Evolutionary conservation across 768 basidiomycete species (phyloP).

Genomic region (Russula brevipes): DNA sequence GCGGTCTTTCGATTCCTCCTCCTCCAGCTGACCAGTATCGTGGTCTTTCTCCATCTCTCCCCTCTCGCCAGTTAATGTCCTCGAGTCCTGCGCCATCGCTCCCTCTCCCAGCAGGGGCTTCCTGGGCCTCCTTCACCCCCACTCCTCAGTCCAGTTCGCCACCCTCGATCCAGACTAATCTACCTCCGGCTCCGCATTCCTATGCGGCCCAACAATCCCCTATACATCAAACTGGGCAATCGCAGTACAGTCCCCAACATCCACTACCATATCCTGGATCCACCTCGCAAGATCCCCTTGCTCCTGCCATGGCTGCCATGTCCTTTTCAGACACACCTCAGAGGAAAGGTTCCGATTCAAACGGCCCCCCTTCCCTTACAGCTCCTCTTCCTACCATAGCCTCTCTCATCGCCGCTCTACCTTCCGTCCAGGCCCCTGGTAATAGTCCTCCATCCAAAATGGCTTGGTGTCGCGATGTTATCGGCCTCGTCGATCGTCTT

Average conservation of each 20-base stretch:
- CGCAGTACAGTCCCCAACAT: neutral
- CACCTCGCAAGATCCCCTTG: slow-evolving; percentile 13
- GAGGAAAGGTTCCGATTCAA: slow-evolving; percentile 22
- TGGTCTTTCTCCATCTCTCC: slow-evolving; percentile 27
- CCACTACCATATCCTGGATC: slow-evolving; percentile 1
- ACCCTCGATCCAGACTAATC: slow-evolving; percentile 27
- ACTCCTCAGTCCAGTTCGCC: slow-evolving; percentile 28
- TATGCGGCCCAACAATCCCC: slow-evolving; percentile 23
- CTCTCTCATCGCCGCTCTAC: slow-evolving; percentile 48
- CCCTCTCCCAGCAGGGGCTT: slow-evolving; percentile 26
- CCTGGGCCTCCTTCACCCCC: slow-evolving; percentile 30
- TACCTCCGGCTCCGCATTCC: slow-evolving; percentile 26
- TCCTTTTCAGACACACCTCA: slow-evolving; percentile 28
- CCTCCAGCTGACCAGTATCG: slow-evolving; percentile 23
- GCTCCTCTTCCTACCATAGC: slow-evolving; percentile 63
- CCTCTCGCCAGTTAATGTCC: slow-evolving; percentile 23
- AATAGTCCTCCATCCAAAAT: slow-evolving; percentile 60
- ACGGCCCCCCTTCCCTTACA: slow-evolving; percentile 48
- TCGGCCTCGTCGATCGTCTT: slow-evolving; percentile 66
- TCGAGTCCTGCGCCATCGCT: slow-evolving; percentile 10
- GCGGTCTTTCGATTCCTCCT: slow-evolving; percentile 24
- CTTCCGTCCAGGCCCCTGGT: slow-evolving; percentile 47
- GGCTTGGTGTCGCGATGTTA: slow-evolving; percentile 77
- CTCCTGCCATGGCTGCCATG: slow-evolving; percentile 26
- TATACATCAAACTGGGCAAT: neutral